These are phyloP conservation scores for Canariomyces notabilis DNA, from an alignment of 2,329 filamentous ascomycete species.

Conservation along the genomic window DNA sequence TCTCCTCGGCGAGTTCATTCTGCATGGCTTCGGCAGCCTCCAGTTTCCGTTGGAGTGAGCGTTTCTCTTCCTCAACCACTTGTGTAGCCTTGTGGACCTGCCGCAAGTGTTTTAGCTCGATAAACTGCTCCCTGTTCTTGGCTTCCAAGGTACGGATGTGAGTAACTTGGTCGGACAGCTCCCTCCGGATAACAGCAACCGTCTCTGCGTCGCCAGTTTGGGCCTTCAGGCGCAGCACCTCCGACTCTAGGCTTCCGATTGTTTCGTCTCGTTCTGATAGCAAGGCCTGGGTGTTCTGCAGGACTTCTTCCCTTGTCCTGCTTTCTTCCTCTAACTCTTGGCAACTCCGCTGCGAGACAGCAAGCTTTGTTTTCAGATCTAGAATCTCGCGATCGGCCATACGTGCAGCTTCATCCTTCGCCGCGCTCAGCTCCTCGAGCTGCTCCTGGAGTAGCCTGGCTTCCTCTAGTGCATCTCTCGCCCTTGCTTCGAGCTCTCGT, in stretches of 20 bases:
- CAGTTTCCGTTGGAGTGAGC: conserved; percentile 70
- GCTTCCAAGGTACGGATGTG: conserved; percentile 83
- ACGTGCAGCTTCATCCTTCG: conserved; percentile 66
- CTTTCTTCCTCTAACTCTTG: conserved; percentile 58
- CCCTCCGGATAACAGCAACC: conserved; percentile 75
- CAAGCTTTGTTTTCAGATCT: conserved; percentile 50
- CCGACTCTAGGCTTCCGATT: conserved; percentile 72
- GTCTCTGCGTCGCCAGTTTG: conserved; percentile 84
- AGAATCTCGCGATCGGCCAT: conserved; percentile 49
- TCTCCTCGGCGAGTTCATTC: conserved; percentile 70
- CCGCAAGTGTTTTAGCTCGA: conserved; percentile 76
- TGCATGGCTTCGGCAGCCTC: conserved; percentile 70
- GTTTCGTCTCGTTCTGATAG: conserved; percentile 64
- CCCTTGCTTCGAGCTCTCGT: conserved; percentile 61
- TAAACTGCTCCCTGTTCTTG: conserved; percentile 70
- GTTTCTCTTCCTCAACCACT: conserved; percentile 92
- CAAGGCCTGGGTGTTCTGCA: conserved; percentile 60
- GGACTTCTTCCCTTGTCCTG: conserved; percentile 48
- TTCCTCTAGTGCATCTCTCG: conserved; percentile 68
- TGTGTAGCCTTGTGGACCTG: conserved; percentile 83
- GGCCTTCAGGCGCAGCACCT: conserved; percentile 77
- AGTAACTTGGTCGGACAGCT: conserved; percentile 86
- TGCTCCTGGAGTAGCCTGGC: conserved; percentile 74
- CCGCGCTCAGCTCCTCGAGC: conserved; percentile 62
- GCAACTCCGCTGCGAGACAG: conserved; percentile 41